Evolutionary conservation across 1,139 yeast species (phyloP), one percentile per base, ranked within the genome.

Genomic region (Pichia inconspicua): DNA sequence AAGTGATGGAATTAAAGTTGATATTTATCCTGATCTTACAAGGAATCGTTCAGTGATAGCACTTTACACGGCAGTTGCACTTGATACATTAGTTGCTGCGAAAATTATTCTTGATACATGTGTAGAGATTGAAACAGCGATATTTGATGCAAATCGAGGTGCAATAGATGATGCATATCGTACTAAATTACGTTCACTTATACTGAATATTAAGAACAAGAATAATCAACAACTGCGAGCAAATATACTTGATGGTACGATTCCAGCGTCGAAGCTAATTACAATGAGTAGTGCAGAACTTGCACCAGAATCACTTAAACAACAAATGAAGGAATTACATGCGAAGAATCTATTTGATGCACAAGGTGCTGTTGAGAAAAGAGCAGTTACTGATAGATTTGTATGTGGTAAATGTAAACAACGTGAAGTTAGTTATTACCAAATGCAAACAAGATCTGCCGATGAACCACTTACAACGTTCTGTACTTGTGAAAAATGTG

Each of bases 391-490:
- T 9, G 97, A 92, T 67, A 75, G 97, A 66, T 92, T 92, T 66
- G 86, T 95, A 3, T 92, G 98, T 70, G 97, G 97, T 51, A 92
- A 92, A 68, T 92, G 98, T 77, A 92, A 90, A 69, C 92, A 89
- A 65, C 88, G 90, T 74, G 88, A 87, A 72, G 98, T 92, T 37
- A 86, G 96, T 59, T 92, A 92, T 66, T 92, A 89, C 68, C 98
- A 92, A 71, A 78, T 92, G 85, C 98, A 92, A 73, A 92, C 98
- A 38, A 76, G 98, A 67, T 86, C 96, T 50, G 98, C 98, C 27
- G 98, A 92, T 78, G 98, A 92, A 68, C 98, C 98, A 52, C 77
- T 92, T 63, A 92, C 98, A 9, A 92, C 98, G 2, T 92, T 92
- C 65, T 92, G 97, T 72, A 90, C 97, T 2, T 92, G 97, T 72